Base-by-base conservation (phyloP, 331 rosid species). In the Pyrus hybrid region DNA sequence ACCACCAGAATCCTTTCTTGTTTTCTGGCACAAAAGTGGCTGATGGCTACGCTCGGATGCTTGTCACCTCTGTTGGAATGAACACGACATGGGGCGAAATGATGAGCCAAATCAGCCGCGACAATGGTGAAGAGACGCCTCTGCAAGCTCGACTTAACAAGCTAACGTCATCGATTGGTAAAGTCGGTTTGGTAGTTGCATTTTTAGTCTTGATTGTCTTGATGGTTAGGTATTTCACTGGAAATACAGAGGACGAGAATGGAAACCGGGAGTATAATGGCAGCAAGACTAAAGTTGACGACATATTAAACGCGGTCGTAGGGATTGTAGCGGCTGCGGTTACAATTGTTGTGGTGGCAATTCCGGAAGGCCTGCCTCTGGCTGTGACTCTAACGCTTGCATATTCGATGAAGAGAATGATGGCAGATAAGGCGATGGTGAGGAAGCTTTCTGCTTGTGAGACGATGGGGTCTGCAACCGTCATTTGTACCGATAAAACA, bases 101-200 rank as follows among this genome's bases (percentile, higher is more conserved):
- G 35, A 80, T 62, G 82, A 88, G 76, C 76, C 35, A 73, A 9
- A 74, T 80, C 29, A 80, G 79, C 85, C 20, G 79, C 67, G 63
- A 81, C 43, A 37, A 37, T 9, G 43, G 43, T 37, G 43, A 37
- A 71, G 75, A 67, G 53, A 81, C 82, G 20, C 77, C 79, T 32
- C 76, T 72, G 63, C 82, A 80, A 67, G 83, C 71, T 25, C 45
- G 79, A 37, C 80, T 83, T 3, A 72, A 76, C 56, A 78, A 35
- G 63, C 70, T 83, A 17, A 65, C 85, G 2, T 60, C 85, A 33
- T 53, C 71, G 3, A 76, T 78, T 1, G 85, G 79, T 7, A 77
- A 75, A 67, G 71, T 80, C 41, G 89, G 87, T 72, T 61, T 81
- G 60, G 72, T 71, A 37, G 83, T 81, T 29, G 83, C 88, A 13